These are phyloP conservation scores for Noccaea bulbosa DNA, from an alignment of 345 rosid genomes.

Conservation along the genomic window DNA sequence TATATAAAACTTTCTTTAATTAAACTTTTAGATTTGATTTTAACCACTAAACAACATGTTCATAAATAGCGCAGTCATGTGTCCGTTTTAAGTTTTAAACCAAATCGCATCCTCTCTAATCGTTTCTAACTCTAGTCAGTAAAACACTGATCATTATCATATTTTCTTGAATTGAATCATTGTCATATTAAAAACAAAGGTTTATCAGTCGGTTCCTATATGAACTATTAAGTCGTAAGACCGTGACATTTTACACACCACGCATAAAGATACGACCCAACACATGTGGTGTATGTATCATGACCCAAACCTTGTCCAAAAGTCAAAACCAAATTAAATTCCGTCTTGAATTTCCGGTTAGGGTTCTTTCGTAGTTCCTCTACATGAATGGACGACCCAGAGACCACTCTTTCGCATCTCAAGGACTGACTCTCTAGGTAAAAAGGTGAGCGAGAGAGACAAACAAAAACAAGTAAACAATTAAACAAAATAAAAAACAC, in stretches of 20 bases:
- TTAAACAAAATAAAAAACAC: not conserved
- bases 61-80: too few relatives aligned
- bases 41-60: too few relatives aligned
- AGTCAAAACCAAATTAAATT: not conserved
- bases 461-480: not conserved
- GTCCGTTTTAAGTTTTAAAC: too few relatives aligned
- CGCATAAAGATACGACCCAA: not conserved
- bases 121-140: too few relatives aligned
- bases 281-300: not conserved
- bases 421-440: not conserved
- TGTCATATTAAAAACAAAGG: too few relatives aligned
- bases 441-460: not conserved
- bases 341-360: not conserved
- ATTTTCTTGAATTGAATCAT: too few relatives aligned
- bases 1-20: too few relatives aligned
- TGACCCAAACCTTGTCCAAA: not conserved
- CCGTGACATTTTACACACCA: not conserved
- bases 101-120: too few relatives aligned
- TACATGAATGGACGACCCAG: not conserved
- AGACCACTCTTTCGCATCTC: not conserved
- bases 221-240: too few relatives aligned
- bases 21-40: too few relatives aligned
- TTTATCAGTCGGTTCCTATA: too few relatives aligned
- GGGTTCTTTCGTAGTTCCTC: not conserved
- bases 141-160: too few relatives aligned